Evolutionary conservation across 1,284 basidiomycete species (phyloP), one percentile per base, ranked within the genome.

Genomic region (Phylloporus gajari): DNA sequence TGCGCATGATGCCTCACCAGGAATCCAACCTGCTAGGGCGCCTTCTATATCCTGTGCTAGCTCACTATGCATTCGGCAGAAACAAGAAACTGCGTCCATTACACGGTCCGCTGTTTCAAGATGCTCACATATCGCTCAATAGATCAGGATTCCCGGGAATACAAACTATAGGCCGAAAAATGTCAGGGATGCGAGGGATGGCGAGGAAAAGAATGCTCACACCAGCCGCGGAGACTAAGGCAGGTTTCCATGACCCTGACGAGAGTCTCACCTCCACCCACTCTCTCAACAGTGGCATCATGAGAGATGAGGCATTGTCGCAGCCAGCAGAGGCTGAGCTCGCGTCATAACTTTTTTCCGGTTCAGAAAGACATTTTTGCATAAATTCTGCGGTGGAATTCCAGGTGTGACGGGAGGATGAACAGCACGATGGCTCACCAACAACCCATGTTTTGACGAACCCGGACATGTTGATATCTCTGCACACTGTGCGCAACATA

Each of bases 321-420:
- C 19, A 32, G 56, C 56, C 30, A 30, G 27, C 19, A 27, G n/a
- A 30, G 27, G 15, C 25, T 2, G 25, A 51, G 21, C 48, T 58
- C 44, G 44, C 44, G 44, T 44, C 8, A 19, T 44, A 4, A 44
- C n/a, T n/a, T n/a, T 44, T 23, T 46, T 46, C 11, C 30, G 89
- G 89, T 68, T 80, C 88, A 51, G 95, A 95, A 53, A 53, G 51
- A 53, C 51, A 53, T 25, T 11, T 23, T 53, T 53, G 51, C 9
- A 53, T 53, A 12, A 53, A 53, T 3, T 53, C 51, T 27, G 25
- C 6, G 3, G 25, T 4, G 25, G 27, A 53, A 53, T 53, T 53
- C 17, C 13, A 53, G 9, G 27, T 27, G 12, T 15, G 51, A 9
- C 2, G n/a, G 27, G n/a, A 53, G 46, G 21, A 13, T 19, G 27